Conservation (phyloP, 805 yeast species). For the Kluyveromyces dobzhanskii region DNA sequence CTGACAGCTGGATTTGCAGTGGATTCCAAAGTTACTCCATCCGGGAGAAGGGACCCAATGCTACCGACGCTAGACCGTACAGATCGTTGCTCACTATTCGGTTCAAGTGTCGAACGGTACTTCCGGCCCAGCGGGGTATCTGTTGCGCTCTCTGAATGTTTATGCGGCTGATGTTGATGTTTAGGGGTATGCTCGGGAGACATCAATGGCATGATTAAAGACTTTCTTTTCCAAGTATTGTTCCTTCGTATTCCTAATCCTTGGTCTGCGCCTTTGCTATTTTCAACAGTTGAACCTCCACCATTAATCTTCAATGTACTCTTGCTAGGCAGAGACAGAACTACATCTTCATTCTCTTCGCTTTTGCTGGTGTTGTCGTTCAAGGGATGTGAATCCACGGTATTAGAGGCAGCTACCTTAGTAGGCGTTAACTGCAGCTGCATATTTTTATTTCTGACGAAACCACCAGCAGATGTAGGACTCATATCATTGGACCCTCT, state of each 20-base stretch:
- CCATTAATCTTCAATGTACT: too few relatives aligned
- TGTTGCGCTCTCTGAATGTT: not conserved
- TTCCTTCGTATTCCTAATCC: not conserved
- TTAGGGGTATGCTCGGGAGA: constrained; percentile 4
- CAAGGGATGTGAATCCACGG: constrained; percentile 1
- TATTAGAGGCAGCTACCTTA: too few relatives aligned
- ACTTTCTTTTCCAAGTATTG: constrained; percentile 6
- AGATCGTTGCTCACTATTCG: constrained; percentile 12
- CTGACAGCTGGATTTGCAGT: not conserved
- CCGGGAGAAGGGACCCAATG: constrained; percentile 8
- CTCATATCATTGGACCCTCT: not conserved
- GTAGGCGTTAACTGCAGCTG: constrained; percentile 1
- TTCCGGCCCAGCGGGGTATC: constrained; percentile 2
- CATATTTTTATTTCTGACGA: not conserved
- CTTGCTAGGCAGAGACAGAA: not conserved
- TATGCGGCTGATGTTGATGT: not conserved
- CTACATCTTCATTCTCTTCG: not conserved
- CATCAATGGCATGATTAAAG: constrained; percentile 8
- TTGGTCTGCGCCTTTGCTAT: not conserved
- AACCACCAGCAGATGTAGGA: not conserved
- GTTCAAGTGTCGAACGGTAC: not conserved
- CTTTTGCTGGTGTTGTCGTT: not conserved
- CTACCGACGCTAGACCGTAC: constrained; percentile 15
- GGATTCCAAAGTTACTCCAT: not conserved
- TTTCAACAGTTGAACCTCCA: too few relatives aligned